A percentile compares a stretch with the other conserved stretches of the same genome.
These are phyloP conservation scores for Ambrosia trifida DNA, from an alignment of 129 eudicot species.

Conservation along the genomic window DNA sequence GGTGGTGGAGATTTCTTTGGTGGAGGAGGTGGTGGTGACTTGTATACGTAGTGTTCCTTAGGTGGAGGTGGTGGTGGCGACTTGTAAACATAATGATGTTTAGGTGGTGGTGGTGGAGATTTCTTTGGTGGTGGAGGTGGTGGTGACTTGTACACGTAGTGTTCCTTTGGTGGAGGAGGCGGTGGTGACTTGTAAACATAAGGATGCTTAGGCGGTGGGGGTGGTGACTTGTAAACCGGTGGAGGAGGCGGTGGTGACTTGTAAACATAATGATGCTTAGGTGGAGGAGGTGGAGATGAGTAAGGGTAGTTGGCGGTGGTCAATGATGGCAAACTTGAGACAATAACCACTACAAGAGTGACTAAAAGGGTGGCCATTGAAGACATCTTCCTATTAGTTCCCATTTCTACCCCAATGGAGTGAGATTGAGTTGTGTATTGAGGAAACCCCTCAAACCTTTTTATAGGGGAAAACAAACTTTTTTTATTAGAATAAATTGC, in stretches of 20 bases:
- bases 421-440: slow-evolving; percentile 33
- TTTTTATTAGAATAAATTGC: background rate
- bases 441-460: slow-evolving; percentile 28
- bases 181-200: slow-evolving; percentile 27
- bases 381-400: slow-evolving; percentile 31
- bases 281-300: slow-evolving; percentile 53
- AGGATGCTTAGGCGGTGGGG: slow-evolving; percentile 25
- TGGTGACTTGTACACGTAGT: slow-evolving; percentile 24
- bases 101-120: slow-evolving; percentile 37
- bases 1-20: slow-evolving; percentile 37
- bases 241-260: slow-evolving; percentile 40
- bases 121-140: slow-evolving; percentile 30
- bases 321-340: slow-evolving; percentile 39
- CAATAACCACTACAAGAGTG: slow-evolving; percentile 38
- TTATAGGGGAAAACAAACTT: slow-evolving; percentile 17
- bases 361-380: slow-evolving; percentile 47
- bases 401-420: slow-evolving; percentile 34
- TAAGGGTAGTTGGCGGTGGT: slow-evolving; percentile 45
- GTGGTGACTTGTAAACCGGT: slow-evolving; percentile 38
- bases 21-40: slow-evolving; percentile 35
- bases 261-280: slow-evolving; percentile 35
- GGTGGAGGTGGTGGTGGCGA: slow-evolving; percentile 36
- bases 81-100: slow-evolving; percentile 12
- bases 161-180: slow-evolving; percentile 16
- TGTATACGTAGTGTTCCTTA: slow-evolving; percentile 7